These are phyloP conservation scores for Purpureocillium lavendulum DNA, from an alignment of 2,329 filamentous ascomycete genomes.

Conservation along the genomic window DNA sequence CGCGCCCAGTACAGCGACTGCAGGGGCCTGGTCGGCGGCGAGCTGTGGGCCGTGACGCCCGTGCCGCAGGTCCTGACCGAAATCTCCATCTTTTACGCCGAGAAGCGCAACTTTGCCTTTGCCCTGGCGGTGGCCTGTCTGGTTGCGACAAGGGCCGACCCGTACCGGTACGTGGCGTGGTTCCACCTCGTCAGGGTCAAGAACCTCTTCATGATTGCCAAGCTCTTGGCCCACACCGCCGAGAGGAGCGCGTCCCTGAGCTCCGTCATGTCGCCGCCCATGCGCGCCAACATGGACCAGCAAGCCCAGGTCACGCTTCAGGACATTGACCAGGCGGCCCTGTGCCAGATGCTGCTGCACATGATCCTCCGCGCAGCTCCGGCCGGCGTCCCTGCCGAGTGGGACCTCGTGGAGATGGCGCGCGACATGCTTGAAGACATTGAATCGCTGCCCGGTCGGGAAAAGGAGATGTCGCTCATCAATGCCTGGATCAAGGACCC, in stretches of 20 bases:
- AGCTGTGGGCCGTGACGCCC: constrained; percentile 41
- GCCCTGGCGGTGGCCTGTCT: constrained; percentile 40
- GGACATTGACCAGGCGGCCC: constrained; percentile 41
- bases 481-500: constrained; percentile 34
- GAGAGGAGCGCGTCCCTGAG: constrained; percentile 24
- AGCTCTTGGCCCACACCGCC: constrained; percentile 41
- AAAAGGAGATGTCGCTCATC: constrained; percentile 34
- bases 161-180: constrained; percentile 39
- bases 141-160: constrained; percentile 36
- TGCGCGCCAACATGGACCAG: constrained; percentile 11
- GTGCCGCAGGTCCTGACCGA: constrained; percentile 35
- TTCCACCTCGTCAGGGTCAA: constrained; percentile 43
- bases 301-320: constrained; percentile 22
- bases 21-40: constrained; percentile 13
- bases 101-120: constrained; percentile 30
- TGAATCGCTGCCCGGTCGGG: constrained; percentile 34
- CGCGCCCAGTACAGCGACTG: constrained; percentile 14
- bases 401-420: constrained; percentile 35
- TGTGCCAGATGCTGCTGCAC: constrained; percentile 44
- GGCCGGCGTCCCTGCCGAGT: constrained; percentile 33
- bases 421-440: constrained; percentile 41
- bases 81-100: constrained; percentile 35
- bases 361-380: constrained; percentile 36
- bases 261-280: constrained; percentile 15
- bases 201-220: constrained; percentile 41